Evolutionary conservation across 805 yeast species (phyloP), one percentile per base, ranked within the genome.

Genomic region (Osmozyma mogii): DNA sequence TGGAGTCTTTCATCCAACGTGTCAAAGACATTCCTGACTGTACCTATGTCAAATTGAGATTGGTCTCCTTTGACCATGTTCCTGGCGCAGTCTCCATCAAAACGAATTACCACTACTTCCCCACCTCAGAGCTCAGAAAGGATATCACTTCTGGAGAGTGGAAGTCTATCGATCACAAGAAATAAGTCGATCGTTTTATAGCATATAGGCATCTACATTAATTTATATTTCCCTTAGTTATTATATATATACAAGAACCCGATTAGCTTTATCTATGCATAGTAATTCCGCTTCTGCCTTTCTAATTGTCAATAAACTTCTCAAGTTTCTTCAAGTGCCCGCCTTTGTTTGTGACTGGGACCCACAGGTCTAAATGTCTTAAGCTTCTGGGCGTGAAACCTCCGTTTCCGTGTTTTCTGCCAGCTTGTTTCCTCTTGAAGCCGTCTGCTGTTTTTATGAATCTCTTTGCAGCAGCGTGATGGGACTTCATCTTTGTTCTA

Each of bases 381-480:
- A 81, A 57, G 15, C 71, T 65, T 29, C 77, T 67, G 23, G 72
- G 61, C 18, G 87, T 70, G 80, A 92, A 88, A 14, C 95, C 88
- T 2, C 87, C 84, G 49, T 88, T 88, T 29, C 96, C 96, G 53
- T 88, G 96, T 42, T 83, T 81, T 61, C 95, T 74, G 8, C 95
- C 94, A 13, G 94, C 81, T 44, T 76, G 65, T 37, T 61, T 62
- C 45, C 69, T 56, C 45, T 61, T 61, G 40, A 74, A 38, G 70
- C 88, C 72, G 25, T 63, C 61, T 2, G 82, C 84, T 4, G 82
- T 79, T 46, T 75, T 77, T 52, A 80, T 72, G 77, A 92, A 84
- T 58, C 96, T 72, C 52, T 82, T 84, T 28, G 87, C 87, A 5
- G 94, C 79, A 15, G 94, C 84, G 50, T 84, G 78, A 51, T 84